These are phyloP conservation scores for Xenoacremonium recifei DNA, from an alignment of 2,329 filamentous ascomycete genomes.

Conservation along the genomic window DNA sequence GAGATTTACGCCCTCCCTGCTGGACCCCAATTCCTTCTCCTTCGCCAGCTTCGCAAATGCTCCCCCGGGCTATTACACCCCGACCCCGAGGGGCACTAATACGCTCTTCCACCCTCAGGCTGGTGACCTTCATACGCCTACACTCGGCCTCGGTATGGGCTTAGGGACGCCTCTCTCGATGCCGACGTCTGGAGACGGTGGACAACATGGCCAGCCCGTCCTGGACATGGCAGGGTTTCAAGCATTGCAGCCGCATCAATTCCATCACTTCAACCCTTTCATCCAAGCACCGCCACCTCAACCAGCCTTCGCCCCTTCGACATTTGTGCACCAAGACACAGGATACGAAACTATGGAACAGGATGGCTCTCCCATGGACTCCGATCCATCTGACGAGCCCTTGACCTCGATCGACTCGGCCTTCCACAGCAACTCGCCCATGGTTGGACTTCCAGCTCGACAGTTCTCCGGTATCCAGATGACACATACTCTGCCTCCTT, in stretches of 20 bases:
- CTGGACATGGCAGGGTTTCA: slow-evolving; percentile 71
- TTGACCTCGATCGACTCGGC: slow-evolving; percentile 58
- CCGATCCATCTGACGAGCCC: slow-evolving; percentile 48
- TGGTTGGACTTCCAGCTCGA: slow-evolving; percentile 56
- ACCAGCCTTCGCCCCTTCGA: slow-evolving; percentile 69
- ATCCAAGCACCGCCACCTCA: slow-evolving; percentile 57
- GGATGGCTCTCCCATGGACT: slow-evolving; percentile 66
- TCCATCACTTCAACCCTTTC: slow-evolving; percentile 71
- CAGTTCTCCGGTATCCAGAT: slow-evolving; percentile 47
- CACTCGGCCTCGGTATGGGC: slow-evolving; percentile 70
- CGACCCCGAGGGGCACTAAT: slow-evolving; percentile 78
- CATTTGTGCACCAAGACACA: slow-evolving; percentile 78
- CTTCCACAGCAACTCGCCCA: slow-evolving; percentile 60
- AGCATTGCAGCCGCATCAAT: slow-evolving; percentile 57
- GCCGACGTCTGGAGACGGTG: slow-evolving; percentile 62
- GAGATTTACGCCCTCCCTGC: slow-evolving; percentile 83
- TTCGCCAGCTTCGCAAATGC: slow-evolving; percentile 80
- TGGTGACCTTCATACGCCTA: slow-evolving; percentile 83
- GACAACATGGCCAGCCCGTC: slow-evolving; percentile 46
- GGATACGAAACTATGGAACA: slow-evolving; percentile 79
- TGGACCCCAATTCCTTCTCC: slow-evolving; percentile 81
- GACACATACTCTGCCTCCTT: slow-evolving; percentile 46
- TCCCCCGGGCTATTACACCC: slow-evolving; percentile 81
- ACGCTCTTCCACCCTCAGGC: slow-evolving; percentile 80
- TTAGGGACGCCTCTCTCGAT: slow-evolving; percentile 80